Percentiles rank a stretch among this genome's conserved stretches.
Evolutionary conservation across 306 rosid species (phyloP).

Genomic region (Prosopis cineraria): DNA sequence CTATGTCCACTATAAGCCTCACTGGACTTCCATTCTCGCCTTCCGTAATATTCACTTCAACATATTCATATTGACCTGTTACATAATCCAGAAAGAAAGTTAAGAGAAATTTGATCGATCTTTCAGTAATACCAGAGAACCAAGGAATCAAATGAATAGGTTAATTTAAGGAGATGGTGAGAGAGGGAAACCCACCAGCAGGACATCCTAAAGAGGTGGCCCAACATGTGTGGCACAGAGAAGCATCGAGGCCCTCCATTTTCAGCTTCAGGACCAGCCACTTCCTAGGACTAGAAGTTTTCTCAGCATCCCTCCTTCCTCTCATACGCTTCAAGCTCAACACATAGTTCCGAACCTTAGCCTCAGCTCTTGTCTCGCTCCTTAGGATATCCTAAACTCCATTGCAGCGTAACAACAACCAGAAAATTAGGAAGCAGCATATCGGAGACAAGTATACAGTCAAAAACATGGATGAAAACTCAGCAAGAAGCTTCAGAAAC

Average conservation of each 20-base stretch:
- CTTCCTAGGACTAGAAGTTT: slow-evolving; percentile 42
- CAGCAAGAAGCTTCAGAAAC: not conserved
- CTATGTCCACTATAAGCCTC: slow-evolving; percentile 72
- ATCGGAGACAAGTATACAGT: not conserved
- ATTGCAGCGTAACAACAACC: not conserved
- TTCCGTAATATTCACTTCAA: slow-evolving; percentile 48
- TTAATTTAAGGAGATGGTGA: not conserved
- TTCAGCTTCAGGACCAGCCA: slow-evolving; percentile 57
- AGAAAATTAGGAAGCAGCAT: not conserved
- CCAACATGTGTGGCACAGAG: slow-evolving; percentile 69
- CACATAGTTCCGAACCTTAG: slow-evolving; percentile 46
- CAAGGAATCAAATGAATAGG: not conserved
- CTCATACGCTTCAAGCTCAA: slow-evolving; percentile 53
- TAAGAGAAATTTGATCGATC: slow-evolving; percentile 1
- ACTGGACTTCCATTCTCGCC: slow-evolving; percentile 30
- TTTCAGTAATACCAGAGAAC: not conserved
- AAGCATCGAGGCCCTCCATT: slow-evolving; percentile 58
- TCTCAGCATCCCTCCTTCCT: slow-evolving; percentile 38
- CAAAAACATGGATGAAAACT: not conserved
- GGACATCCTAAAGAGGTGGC: slow-evolving; percentile 62
- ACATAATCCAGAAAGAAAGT: not conserved
- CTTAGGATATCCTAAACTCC: slow-evolving; percentile 54
- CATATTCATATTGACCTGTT: slow-evolving; percentile 70
- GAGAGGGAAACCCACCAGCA: slow-evolving; percentile 48
- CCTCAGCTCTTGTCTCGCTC: slow-evolving; percentile 47